A percentile compares a stretch with the other conserved stretches of the same genome.
phyloP scores from a whole-genome alignment of 2,329 filamentous ascomycete species.

The Beauveria sp. region DNA sequence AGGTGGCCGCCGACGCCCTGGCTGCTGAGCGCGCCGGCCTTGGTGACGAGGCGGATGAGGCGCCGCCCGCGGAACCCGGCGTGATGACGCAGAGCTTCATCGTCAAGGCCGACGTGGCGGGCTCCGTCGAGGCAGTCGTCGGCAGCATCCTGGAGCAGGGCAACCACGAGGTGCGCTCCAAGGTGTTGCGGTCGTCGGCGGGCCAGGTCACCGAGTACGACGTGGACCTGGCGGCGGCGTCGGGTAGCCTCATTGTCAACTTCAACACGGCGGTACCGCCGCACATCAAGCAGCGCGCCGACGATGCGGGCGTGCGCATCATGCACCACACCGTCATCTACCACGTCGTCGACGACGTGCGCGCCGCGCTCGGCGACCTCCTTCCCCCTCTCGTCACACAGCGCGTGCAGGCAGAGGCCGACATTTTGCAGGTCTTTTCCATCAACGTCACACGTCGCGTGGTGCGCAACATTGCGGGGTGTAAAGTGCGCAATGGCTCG shows the following conservation, averaged over 20 bases:
- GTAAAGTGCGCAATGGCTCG: conserved; percentile 74
- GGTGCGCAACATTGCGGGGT: conserved; percentile 75
- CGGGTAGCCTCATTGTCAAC: conserved; percentile 69
- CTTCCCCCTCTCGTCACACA: conserved; percentile 59
- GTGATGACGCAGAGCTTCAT: conserved; percentile 66
- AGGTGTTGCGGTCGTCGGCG: conserved; percentile 68
- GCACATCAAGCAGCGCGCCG: conserved; percentile 62
- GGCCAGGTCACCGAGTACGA: conserved; percentile 80
- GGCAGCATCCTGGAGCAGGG: conserved; percentile 71
- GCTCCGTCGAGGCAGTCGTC: conserved; percentile 84
- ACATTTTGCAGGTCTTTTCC: conserved; percentile 73
- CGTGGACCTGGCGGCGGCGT: conserved; percentile 75
- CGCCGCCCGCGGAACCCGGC: conserved; percentile 27
- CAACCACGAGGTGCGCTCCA: conserved; percentile 73
- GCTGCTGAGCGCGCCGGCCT: conserved; percentile 27
- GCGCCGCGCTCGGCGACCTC: conserved; percentile 57
- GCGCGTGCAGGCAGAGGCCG: conserved; percentile 78
- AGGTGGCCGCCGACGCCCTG: conserved; percentile 24
- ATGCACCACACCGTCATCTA: conserved; percentile 86
- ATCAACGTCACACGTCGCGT: conserved; percentile 70
- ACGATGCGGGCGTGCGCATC: conserved; percentile 64
- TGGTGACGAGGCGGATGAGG: conserved; percentile 29
- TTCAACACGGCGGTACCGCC: conserved; percentile 72
- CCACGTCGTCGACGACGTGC: conserved; percentile 66
- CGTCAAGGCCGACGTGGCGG: conserved; percentile 87